These are phyloP conservation scores for Ceratocystis ficicola DNA, from an alignment of 2,329 filamentous ascomycete species.

Conservation along the genomic window DNA sequence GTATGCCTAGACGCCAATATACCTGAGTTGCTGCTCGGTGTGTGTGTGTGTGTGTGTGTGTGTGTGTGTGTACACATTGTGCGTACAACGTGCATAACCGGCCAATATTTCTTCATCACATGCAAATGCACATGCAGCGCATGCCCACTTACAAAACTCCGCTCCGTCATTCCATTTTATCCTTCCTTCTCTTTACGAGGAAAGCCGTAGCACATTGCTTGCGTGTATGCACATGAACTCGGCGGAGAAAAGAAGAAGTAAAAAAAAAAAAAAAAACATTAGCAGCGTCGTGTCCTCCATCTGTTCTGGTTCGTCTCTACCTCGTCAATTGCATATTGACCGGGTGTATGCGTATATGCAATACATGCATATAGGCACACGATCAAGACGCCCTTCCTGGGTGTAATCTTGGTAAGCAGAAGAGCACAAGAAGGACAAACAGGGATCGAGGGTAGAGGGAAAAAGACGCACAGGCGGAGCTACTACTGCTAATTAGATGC, in stretches of 20 bases:
- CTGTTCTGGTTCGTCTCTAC: no score
- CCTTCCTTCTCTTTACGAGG: no score
- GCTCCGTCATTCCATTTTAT: not conserved
- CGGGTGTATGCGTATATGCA: no score
- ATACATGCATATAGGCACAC: no score
- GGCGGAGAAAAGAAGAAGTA: not conserved
- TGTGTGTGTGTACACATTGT: not conserved
- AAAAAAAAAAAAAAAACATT: not conserved
- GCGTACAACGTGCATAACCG: not conserved
- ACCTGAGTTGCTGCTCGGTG: not conserved
- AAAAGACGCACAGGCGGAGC: conserved; percentile 6
- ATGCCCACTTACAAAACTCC: not conserved
- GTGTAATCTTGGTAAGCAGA: no score
- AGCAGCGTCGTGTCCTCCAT: no score
- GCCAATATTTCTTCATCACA: not conserved
- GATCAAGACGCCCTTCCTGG: no score
- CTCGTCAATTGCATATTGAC: no score
- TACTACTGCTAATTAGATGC: not conserved
- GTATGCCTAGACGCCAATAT: not conserved
- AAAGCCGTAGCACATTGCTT: not conserved
- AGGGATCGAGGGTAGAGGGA: not conserved
- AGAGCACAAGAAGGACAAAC: no score
- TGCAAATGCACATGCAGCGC: not conserved
- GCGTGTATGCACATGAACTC: not conserved
- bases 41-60: not conserved